Conservation (phyloP, 345 rosid species). For the Rhodomyrtus tomentosa region DNA sequence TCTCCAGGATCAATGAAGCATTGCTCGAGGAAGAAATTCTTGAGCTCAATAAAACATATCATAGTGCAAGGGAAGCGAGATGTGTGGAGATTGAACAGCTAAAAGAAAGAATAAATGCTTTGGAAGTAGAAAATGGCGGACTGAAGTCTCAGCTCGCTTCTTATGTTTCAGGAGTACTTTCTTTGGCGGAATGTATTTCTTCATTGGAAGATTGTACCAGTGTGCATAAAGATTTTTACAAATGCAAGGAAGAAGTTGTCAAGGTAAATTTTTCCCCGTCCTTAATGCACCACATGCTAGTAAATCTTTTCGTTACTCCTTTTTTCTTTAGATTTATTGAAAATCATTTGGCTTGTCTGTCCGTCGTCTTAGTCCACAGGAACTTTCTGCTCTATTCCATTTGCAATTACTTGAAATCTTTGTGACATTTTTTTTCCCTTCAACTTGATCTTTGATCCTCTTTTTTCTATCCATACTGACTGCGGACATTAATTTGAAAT, state of each 20-base stretch:
- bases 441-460: not conserved
- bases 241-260: conserved; percentile 17
- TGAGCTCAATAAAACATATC: conserved; percentile 41
- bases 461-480: not conserved
- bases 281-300: not conserved
- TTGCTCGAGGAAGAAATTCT: conserved; percentile 40
- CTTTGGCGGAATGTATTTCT: conserved; percentile 35
- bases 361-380: not conserved
- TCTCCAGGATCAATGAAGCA: conserved; percentile 40
- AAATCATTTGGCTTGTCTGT: not conserved
- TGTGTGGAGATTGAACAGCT: conserved; percentile 41
- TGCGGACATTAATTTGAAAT: not conserved
- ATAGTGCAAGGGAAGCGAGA: conserved; percentile 33
- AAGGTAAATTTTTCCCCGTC: conserved; percentile 18
- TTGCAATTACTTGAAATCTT: not conserved
- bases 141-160: conserved; percentile 35
- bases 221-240: conserved; percentile 6
- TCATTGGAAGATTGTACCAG: conserved; percentile 38
- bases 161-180: conserved; percentile 31
- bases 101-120: conserved; percentile 32
- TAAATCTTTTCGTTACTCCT: not conserved
- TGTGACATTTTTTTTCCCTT: not conserved
- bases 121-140: conserved; percentile 47
- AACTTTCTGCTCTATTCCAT: not conserved
- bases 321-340: not conserved